A percentile compares a stretch with the other conserved stretches of the same genome.
These are phyloP conservation scores for Ustilago bromivora DNA, from an alignment of 1,284 basidiomycete genomes.

Conservation along the genomic window DNA sequence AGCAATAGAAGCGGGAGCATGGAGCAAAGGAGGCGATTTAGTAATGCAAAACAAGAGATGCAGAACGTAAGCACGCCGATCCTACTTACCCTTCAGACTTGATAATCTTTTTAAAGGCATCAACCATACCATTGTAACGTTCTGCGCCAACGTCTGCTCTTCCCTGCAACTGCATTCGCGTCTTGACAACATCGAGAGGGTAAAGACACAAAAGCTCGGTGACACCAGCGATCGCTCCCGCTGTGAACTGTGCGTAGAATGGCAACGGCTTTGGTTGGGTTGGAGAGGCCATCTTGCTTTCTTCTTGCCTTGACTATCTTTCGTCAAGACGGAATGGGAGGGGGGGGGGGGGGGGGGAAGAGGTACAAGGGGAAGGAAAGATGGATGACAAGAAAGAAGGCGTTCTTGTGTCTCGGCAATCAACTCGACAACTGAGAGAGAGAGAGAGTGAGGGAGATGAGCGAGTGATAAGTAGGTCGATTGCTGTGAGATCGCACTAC, in stretches of 20 bases:
- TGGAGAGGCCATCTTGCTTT: slow-evolving; percentile 23
- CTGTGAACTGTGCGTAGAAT: slow-evolving; percentile 86
- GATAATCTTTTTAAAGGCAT: slow-evolving; percentile 81
- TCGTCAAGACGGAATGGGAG: background rate
- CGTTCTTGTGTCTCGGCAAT: background rate
- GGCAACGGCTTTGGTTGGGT: slow-evolving; percentile 73
- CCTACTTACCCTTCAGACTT: slow-evolving; percentile 82
- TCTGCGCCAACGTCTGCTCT: slow-evolving; percentile 75
- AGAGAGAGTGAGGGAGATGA: background rate
- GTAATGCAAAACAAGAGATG: background rate
- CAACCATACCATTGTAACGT: slow-evolving; percentile 77
- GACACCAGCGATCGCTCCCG: slow-evolving; percentile 86
- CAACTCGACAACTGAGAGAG: background rate
- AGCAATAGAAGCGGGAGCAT: background rate
- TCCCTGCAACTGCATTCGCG: slow-evolving; percentile 93
- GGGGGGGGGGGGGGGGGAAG: background rate
- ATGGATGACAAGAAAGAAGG: background rate
- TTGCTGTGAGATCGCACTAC: background rate
- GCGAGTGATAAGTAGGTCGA: background rate
- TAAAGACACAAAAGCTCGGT: slow-evolving; percentile 92
- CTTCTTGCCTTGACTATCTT: background rate
- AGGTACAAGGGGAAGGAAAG: background rate
- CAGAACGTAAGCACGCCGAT: background rate
- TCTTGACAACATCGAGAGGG: slow-evolving; percentile 85
- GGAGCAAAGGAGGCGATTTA: background rate